phyloP scores from a whole-genome alignment of 2,329 filamentous ascomycete genomes.

The Claviceps pazoutovae region DNA sequence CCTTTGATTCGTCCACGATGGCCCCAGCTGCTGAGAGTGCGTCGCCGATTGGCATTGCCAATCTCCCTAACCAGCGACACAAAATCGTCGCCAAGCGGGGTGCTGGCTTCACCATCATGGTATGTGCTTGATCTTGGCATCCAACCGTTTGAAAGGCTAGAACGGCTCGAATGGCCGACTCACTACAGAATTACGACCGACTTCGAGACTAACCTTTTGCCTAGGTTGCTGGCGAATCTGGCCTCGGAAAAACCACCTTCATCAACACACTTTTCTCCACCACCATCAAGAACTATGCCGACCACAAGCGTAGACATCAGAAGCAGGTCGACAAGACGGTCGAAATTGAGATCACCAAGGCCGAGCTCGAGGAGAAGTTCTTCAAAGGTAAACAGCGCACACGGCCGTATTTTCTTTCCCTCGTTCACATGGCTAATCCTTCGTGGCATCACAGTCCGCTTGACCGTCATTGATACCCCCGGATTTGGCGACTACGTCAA shows the following conservation, averaged over 20 bases:
- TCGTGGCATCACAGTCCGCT: constrained; percentile 51
- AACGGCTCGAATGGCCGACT: background rate
- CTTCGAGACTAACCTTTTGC: constrained; percentile 6
- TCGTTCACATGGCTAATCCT: background rate
- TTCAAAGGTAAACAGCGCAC: constrained; percentile 67
- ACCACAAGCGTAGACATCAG: constrained; percentile 97
- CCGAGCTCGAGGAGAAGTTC: constrained; percentile 99
- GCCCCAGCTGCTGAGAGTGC: constrained; percentile 45
- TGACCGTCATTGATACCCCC: constrained; percentile 97
- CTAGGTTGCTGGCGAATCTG: constrained; percentile 94
- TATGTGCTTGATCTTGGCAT: constrained; percentile 23
- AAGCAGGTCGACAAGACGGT: constrained; percentile 99
- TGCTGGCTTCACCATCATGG: constrained; percentile 99
- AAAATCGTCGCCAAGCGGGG: constrained; percentile 72
- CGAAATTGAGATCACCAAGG: constrained; percentile 99
- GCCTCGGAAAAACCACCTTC: constrained; percentile 97
- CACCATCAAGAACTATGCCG: constrained; percentile 99
- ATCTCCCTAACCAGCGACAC: constrained; percentile 60
- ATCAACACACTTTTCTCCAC: constrained; percentile 99
- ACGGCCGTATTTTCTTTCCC: background rate
- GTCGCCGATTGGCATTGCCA: constrained; percentile 60
- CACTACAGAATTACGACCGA: background rate
- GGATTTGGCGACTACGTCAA: constrained; percentile 99
- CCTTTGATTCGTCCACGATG: constrained; percentile 29
- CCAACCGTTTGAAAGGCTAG: too few species aligned